Conservation (phyloP, 1,284 basidiomycete genomes). For the Polyporus tsugae region DNA sequence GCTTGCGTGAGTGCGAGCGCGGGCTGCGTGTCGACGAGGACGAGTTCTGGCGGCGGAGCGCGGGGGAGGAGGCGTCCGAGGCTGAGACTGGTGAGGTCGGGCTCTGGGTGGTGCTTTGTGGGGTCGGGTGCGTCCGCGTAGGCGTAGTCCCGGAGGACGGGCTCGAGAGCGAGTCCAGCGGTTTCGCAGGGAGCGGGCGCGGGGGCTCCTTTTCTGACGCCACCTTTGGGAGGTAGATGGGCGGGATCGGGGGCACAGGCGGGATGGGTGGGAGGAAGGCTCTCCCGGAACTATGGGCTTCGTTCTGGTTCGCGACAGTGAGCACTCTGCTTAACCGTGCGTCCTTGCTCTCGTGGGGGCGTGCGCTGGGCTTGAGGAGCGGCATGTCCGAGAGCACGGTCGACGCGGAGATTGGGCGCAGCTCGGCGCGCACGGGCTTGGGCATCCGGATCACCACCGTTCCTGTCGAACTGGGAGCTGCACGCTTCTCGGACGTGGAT, state of each 20-base stretch:
- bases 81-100: not conserved
- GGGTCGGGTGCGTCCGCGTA: not conserved
- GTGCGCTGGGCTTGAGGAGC: slow-evolving; percentile 15
- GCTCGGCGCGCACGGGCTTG: slow-evolving; percentile 12
- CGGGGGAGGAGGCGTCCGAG: not conserved
- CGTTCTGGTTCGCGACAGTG: slow-evolving; percentile 3
- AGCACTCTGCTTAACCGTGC: slow-evolving; percentile 4
- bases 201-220: not conserved
- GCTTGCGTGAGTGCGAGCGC: slow-evolving; percentile 8
- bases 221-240: not conserved
- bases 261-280: not conserved
- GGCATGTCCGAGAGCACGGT: slow-evolving; percentile 22
- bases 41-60: slow-evolving; percentile 3
- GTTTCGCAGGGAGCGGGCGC: slow-evolving; percentile 3
- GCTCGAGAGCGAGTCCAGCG: not conserved
- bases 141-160: not conserved
- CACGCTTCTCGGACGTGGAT: slow-evolving; percentile 8
- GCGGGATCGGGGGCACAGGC: slow-evolving; percentile 4
- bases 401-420: slow-evolving; percentile 18
- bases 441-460: slow-evolving; percentile 1
- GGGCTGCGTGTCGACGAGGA: not conserved
- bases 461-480: not conserved
- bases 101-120: not conserved
- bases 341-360: not conserved
- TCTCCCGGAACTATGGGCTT: not conserved